These are phyloP conservation scores for Colletotrichum sp. DNA, from an alignment of 2,329 filamentous ascomycete species.

Conservation along the genomic window DNA sequence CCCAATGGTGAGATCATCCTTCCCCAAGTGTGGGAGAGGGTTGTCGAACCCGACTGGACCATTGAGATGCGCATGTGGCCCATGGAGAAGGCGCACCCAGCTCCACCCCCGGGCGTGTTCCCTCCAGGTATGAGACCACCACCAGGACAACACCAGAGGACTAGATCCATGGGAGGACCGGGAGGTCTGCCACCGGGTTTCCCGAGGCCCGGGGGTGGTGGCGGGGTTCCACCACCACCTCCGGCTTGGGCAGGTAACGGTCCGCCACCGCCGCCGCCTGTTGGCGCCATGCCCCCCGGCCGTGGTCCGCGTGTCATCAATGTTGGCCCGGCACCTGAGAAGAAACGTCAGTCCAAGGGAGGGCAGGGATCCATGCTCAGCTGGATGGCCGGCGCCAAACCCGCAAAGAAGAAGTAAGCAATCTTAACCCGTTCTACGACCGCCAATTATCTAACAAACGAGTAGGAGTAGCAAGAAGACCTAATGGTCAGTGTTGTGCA, in stretches of 20 bases:
- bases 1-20: constrained; percentile 85
- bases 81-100: constrained; percentile 33
- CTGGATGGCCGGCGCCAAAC: constrained; percentile 34
- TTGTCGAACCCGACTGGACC: constrained; percentile 78
- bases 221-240: constrained; percentile 1
- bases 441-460: neutral
- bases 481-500: constrained; percentile 15
- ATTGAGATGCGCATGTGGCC: constrained; percentile 74
- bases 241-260: neutral
- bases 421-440: neutral
- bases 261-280: neutral
- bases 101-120: neutral
- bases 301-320: constrained; percentile 23
- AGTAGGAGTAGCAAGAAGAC: constrained; percentile 23
- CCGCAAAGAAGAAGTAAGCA: constrained; percentile 37
- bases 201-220: neutral
- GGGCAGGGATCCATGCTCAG: constrained; percentile 31
- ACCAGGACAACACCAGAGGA: neutral
- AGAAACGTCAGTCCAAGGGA: constrained; percentile 31
- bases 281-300: neutral
- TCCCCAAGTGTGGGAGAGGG: constrained; percentile 81
- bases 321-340: constrained; percentile 22
- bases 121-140: neutral
- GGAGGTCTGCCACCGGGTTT: neutral
- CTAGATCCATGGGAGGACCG: neutral